These are phyloP conservation scores for Trichoderma breve DNA, from an alignment of 2,329 filamentous ascomycete species.

Conservation along the genomic window DNA sequence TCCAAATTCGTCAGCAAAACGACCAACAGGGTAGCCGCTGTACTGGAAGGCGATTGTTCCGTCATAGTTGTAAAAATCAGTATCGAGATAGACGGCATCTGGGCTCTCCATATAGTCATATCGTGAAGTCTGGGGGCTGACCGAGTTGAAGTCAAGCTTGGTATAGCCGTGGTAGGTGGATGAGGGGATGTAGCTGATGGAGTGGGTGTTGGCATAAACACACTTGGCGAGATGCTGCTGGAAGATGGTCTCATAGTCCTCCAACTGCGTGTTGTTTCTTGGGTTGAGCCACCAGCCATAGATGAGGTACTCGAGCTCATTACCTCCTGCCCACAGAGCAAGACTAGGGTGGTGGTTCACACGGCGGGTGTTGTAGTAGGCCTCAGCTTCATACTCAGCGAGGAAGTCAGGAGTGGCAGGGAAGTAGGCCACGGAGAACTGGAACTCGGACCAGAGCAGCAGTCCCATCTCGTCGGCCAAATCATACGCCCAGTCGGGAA, in stretches of 20 bases:
- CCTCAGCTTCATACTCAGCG: constrained; percentile 53
- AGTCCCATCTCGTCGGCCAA: constrained; percentile 60
- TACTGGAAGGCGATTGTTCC: constrained; percentile 51
- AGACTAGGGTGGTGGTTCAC: constrained; percentile 59
- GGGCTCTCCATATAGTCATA: constrained; percentile 53
- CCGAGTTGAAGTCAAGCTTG: constrained; percentile 51
- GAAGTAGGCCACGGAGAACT: constrained; percentile 61
- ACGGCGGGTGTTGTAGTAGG: constrained; percentile 57
- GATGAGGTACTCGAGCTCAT: constrained; percentile 59
- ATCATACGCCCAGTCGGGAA: constrained; percentile 61
- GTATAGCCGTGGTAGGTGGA: constrained; percentile 58
- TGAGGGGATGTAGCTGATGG: constrained; percentile 61
- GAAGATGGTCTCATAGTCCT: constrained; percentile 57
- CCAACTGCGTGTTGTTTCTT: constrained; percentile 40
- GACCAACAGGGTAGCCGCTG: constrained; percentile 53
- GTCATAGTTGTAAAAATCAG: constrained; percentile 60
- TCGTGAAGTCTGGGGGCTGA: constrained; percentile 54
- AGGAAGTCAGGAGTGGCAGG: constrained; percentile 53
- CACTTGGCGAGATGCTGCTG: constrained; percentile 53
- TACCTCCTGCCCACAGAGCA: constrained; percentile 54
- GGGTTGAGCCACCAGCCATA: constrained; percentile 37
- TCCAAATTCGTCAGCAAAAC: constrained; percentile 64
- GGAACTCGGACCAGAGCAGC: constrained; percentile 61
- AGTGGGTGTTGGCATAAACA: constrained; percentile 58
- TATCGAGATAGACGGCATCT: constrained; percentile 56